These are phyloP conservation scores for Falciphora oryzae DNA, from an alignment of 2,329 filamentous ascomycete genomes.

Conservation along the genomic window DNA sequence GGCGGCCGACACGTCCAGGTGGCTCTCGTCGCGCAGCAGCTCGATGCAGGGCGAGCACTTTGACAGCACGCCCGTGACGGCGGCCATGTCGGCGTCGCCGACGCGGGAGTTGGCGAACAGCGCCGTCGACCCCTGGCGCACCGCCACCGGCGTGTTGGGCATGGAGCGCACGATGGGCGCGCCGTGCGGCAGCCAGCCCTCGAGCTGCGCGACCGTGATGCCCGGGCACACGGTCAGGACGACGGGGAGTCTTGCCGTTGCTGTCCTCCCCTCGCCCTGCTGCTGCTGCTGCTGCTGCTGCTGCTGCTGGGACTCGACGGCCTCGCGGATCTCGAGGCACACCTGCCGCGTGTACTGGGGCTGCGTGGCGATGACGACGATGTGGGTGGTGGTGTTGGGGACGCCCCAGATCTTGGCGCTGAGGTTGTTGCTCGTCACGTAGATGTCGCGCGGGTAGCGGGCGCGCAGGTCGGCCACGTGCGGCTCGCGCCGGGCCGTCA, in stretches of 20 bases:
- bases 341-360: no score
- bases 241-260: neutral
- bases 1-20: conserved; percentile 45
- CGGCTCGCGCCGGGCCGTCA: no score
- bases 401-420: no score
- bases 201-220: conserved; percentile 2
- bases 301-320: no score
- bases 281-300: no score
- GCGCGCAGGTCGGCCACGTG: no score
- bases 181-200: neutral
- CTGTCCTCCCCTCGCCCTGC: neutral
- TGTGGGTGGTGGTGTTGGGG: no score
- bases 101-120: conserved; percentile 39
- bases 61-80: conserved; percentile 35
- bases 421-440: no score
- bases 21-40: conserved; percentile 44
- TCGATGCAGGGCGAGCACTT: conserved; percentile 43
- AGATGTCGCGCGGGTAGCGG: no score
- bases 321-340: no score
- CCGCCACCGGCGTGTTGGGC: conserved; percentile 46
- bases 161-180: conserved; percentile 39
- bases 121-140: conserved; percentile 44
- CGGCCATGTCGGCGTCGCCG: conserved; percentile 33
- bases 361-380: no score
- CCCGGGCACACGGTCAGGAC: conserved; percentile 3